These are phyloP conservation scores for Fusarium buharicum DNA, from an alignment of 2,329 filamentous ascomycete genomes.

Conservation along the genomic window DNA sequence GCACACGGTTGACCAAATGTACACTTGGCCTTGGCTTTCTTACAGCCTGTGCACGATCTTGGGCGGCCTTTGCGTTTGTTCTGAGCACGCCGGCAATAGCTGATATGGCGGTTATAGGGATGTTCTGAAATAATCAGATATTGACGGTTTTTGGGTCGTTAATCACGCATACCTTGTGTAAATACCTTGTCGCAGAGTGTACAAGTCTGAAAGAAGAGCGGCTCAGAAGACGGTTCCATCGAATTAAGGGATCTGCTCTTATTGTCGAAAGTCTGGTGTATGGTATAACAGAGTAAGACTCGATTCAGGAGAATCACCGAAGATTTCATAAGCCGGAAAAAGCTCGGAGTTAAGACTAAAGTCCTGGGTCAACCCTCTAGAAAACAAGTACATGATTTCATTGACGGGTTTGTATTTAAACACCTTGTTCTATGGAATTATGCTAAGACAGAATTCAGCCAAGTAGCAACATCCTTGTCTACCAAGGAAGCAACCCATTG, in stretches of 20 bases:
- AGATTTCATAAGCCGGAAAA: constrained; percentile 8
- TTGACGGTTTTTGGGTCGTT: too few species aligned
- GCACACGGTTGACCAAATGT: constrained; percentile 39
- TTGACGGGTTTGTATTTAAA: too few species aligned
- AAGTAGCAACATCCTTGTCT: not conserved
- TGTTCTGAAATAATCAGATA: constrained; percentile 23
- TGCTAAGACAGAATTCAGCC: too few species aligned
- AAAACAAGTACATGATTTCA: too few species aligned
- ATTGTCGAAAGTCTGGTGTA: too few species aligned
- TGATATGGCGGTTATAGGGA: constrained; percentile 41
- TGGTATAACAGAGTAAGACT: too few species aligned
- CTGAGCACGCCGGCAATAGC: constrained; percentile 43
- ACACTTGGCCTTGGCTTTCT: constrained; percentile 41
- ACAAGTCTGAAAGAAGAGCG: constrained; percentile 19
- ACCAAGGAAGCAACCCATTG: constrained; percentile 40
- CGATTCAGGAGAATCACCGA: too few species aligned
- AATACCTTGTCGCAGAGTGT: constrained; percentile 38
- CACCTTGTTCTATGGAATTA: too few species aligned
- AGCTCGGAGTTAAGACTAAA: constrained; percentile 29
- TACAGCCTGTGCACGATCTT: constrained; percentile 39
- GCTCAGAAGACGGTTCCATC: constrained; percentile 1
- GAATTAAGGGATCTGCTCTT: too few species aligned
- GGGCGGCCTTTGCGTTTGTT: constrained; percentile 39
- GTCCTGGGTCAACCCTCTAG: not conserved
- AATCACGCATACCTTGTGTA: constrained; percentile 25